Percentiles rank a stretch among this genome's conserved stretches.
These are phyloP conservation scores for Basipetospora chlamydospora DNA, from an alignment of 2,329 filamentous ascomycete species.

Conservation along the genomic window DNA sequence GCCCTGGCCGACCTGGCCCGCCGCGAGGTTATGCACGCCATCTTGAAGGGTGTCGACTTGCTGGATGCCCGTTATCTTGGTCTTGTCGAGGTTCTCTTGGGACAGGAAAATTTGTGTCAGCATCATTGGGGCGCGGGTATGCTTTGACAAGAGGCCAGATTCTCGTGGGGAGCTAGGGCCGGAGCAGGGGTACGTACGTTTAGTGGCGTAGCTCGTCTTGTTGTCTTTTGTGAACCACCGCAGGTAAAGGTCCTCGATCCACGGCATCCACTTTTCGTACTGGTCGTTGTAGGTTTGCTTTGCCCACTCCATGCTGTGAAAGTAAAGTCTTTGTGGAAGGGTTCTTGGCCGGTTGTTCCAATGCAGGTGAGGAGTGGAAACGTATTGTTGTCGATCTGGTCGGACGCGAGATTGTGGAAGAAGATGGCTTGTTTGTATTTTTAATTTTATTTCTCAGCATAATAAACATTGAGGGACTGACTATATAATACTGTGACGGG, in stretches of 20 bases:
- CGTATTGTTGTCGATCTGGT: too few species aligned
- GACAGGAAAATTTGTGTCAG: neutral
- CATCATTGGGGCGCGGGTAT: too few species aligned
- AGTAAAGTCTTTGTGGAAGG: too few species aligned
- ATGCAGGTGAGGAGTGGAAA: too few species aligned
- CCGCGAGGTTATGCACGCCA: conserved; percentile 46
- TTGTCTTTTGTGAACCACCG: conserved; percentile 64
- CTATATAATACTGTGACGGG: too few species aligned
- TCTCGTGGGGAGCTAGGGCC: neutral
- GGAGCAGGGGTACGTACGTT: conserved; percentile 31
- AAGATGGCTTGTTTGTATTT: too few species aligned
- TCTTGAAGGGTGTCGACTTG: conserved; percentile 58
- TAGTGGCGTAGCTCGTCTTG: conserved; percentile 57
- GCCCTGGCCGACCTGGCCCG: conserved; percentile 52
- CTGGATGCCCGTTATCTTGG: conserved; percentile 52
- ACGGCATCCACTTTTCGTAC: conserved; percentile 63
- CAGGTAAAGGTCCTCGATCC: conserved; percentile 61
- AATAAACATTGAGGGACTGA: too few species aligned
- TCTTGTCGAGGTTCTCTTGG: conserved; percentile 50
- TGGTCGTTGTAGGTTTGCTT: conserved; percentile 54
- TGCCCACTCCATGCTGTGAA: conserved; percentile 37
- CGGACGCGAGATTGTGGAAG: too few species aligned
- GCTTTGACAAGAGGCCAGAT: too few species aligned
- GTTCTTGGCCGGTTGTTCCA: too few species aligned
- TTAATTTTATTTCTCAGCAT: too few species aligned